Base-by-base conservation (phyloP, 345 rosid genomes). In the Linum tenue region DNA sequence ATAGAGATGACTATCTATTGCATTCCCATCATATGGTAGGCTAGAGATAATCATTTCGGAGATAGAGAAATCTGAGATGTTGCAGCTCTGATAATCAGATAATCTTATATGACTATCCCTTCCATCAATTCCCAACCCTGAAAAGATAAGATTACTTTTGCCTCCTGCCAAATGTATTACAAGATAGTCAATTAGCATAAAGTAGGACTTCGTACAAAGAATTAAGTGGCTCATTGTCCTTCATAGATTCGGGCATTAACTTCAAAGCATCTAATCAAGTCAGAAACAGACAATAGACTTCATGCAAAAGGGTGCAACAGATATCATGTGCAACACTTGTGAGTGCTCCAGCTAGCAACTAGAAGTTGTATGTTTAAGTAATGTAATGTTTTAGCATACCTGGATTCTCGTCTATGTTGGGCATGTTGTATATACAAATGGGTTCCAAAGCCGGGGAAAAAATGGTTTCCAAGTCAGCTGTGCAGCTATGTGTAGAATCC, bases 371-470 rank as follows among this genome's bases (percentile, higher is more conserved):
- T 35, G n/a, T 57, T 48, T 62, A 44, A 38, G 50, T 37, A 11
- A 31, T 10, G 22, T 37, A 60, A 64, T 37, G 7, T 31, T 36
- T 14, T 40, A 55, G 63, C n/a, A 50, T 68, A 88, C 80, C 81
- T 66, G 79, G 15, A 75, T 64, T 71, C 64, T 70, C 73, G 72
- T 69, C 69, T 55, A 72, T 48, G 77, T 75, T 78, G 70, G 76
- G 79, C 73, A 79, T 79, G 69, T 71, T 71, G 38, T 56, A 70
- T 38, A 69, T 60, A 66, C 76, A 81, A 59, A 70, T 42, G 62
- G 79, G 79, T 75, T 82, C 88, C 70, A 82, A 39, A 79, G 78
- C 71, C 68, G 94, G 97, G 63, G 97, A 91, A 80, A 91, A 88
- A 55, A 91, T 88, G 39, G 94, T 88, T 71, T 83, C 96, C 44